Percentiles rank a stretch among this genome's conserved stretches.
Conservation (phyloP, 2,329 filamentous ascomycete genomes). For the Alternaria longipes region DNA sequence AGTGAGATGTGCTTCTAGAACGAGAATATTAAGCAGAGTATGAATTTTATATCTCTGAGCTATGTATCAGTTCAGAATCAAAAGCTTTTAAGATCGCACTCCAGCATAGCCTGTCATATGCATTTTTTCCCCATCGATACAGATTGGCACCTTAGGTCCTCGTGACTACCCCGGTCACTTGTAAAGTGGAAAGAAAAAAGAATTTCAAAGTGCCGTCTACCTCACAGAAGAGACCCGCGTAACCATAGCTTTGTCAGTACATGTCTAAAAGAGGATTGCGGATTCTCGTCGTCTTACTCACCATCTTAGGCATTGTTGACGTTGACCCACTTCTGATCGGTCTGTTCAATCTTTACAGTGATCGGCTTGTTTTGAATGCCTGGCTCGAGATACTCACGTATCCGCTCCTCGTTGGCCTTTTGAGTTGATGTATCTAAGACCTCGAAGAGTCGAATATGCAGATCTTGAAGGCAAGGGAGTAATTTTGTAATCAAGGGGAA, state of each 20-base stretch:
- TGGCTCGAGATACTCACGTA: neutral
- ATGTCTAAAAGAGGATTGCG: neutral
- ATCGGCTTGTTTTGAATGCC: neutral
- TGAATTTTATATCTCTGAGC: neutral
- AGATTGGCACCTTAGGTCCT: no score
- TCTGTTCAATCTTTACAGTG: neutral
- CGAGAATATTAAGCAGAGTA: neutral
- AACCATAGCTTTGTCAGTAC: neutral
- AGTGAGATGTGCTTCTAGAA: neutral
- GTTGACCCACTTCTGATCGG: neutral
- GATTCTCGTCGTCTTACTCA: neutral
- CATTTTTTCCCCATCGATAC: neutral
- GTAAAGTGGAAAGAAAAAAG: no score
- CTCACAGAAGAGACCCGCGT: neutral
- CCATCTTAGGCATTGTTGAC: neutral
- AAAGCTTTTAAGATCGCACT: neutral
- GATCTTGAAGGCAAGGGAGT: neutral
- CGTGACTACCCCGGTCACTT: no score
- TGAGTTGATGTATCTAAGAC: neutral
- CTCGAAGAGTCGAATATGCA: neutral
- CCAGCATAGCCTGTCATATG: neutral
- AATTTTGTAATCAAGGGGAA: no score
- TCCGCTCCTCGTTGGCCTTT: neutral
- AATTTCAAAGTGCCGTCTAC: neutral
- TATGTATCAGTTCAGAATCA: neutral